These are phyloP conservation scores for Escallonia rubra DNA, from an alignment of 129 eudicot genomes.

Conservation along the genomic window DNA sequence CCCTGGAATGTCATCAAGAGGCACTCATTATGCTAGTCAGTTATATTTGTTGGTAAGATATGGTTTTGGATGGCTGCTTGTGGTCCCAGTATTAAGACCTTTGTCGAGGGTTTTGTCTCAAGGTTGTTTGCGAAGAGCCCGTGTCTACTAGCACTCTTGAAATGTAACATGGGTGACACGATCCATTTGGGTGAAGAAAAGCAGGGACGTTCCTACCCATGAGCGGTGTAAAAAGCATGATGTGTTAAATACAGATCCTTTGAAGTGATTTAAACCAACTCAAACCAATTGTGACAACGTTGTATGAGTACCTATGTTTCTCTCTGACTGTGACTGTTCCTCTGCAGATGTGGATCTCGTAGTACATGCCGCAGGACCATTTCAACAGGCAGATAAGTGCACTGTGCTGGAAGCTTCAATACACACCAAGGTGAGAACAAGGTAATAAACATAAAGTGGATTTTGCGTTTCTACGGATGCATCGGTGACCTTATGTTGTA, in stretches of 20 bases:
- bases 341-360: slow-evolving; percentile 89
- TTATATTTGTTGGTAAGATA: too few species aligned
- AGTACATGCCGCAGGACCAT: slow-evolving; percentile 93
- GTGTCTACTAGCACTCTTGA: background rate
- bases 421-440: slow-evolving; percentile 93
- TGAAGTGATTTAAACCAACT: background rate
- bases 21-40: too few species aligned
- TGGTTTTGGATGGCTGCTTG: too few species aligned
- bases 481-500: slow-evolving; percentile 4
- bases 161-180: background rate
- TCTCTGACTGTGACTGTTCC: background rate
- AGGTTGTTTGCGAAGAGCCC: too few species aligned
- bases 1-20: too few species aligned
- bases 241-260: background rate
- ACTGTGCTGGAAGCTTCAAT: slow-evolving; percentile 93
- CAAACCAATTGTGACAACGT: too few species aligned
- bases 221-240: background rate
- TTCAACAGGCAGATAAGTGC: slow-evolving; percentile 81
- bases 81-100: too few species aligned
- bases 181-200: background rate
- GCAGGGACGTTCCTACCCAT: background rate
- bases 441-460: slow-evolving; percentile 35
- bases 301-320: too few species aligned
- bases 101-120: too few species aligned
- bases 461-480: slow-evolving; percentile 1